Evolutionary conservation across 2,329 filamentous ascomycete genomes (phyloP).

Genomic region (Phialocephala subalpina): DNA sequence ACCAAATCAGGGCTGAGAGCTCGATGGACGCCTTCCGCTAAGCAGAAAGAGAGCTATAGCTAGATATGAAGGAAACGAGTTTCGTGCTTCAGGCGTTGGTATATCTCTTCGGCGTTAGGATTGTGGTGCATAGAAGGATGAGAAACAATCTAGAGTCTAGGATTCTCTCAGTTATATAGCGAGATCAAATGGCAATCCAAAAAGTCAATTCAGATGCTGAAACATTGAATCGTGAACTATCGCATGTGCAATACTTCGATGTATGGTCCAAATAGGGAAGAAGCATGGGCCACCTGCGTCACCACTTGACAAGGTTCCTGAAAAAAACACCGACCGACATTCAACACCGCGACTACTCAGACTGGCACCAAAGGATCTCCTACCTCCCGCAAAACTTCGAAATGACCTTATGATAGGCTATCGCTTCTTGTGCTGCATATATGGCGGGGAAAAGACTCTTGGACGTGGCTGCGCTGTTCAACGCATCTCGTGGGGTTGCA

Average conservation of each 20-base stretch:
- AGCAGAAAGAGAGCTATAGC: slow-evolving; percentile 7
- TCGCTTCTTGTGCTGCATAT: slow-evolving; percentile 3
- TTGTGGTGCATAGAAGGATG: background rate
- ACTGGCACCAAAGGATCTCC: background rate
- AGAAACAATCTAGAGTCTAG: background rate
- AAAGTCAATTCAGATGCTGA: background rate
- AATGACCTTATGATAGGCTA: slow-evolving; percentile 32
- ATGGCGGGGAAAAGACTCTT: slow-evolving; percentile 70
- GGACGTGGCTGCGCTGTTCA: slow-evolving; percentile 75
- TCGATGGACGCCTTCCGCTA: slow-evolving; percentile 39
- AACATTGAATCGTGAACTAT: background rate
- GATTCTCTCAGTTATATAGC: background rate
- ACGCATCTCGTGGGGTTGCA: slow-evolving; percentile 73
- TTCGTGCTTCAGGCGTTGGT: background rate
- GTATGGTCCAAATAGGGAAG: background rate
- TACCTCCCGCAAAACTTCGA: background rate
- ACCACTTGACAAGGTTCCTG: background rate
- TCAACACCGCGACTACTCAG: background rate
- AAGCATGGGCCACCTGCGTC: slow-evolving; percentile 7
- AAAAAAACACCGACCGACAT: background rate
- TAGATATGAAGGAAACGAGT: background rate
- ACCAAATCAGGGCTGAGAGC: slow-evolving; percentile 39
- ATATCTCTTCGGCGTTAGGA: background rate
- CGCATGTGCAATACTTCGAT: background rate
- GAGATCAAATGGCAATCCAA: background rate